Evolutionary conservation across 2,329 filamentous ascomycete genomes (phyloP).

Genomic region (Pyrenochaeta sp.): DNA sequence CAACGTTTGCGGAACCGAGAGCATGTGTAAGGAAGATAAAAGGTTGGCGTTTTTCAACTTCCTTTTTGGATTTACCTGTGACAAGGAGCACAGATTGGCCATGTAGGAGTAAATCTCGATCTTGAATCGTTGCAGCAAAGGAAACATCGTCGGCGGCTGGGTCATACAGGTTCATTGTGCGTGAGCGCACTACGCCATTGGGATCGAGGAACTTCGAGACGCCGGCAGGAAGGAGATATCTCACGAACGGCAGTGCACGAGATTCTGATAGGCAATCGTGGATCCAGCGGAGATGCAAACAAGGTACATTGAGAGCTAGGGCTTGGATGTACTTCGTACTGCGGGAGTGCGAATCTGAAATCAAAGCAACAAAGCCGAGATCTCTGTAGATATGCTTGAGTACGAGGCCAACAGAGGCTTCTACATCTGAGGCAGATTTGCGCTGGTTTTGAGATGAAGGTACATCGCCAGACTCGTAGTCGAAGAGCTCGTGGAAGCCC

Average conservation of each 20-base stretch:
- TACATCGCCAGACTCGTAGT: slow-evolving; percentile 49
- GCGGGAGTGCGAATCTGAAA: slow-evolving; percentile 85
- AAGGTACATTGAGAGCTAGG: slow-evolving; percentile 86
- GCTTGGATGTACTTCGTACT: slow-evolving; percentile 95
- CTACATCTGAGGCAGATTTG: slow-evolving; percentile 17
- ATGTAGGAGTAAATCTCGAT: slow-evolving; percentile 69
- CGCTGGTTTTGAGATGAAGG: slow-evolving; percentile 22
- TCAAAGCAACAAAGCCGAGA: slow-evolving; percentile 81
- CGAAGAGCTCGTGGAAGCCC: slow-evolving; percentile 85
- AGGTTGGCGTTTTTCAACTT: slow-evolving; percentile 70
- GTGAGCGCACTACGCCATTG: slow-evolving; percentile 75
- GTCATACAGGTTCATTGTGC: slow-evolving; percentile 69
- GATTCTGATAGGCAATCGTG: slow-evolving; percentile 71
- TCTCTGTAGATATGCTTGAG: slow-evolving; percentile 63
- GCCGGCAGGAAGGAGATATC: slow-evolving; percentile 87
- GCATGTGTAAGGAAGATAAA: slow-evolving; percentile 84
- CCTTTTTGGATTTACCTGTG: slow-evolving; percentile 68
- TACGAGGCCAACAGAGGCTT: slow-evolving; percentile 52
- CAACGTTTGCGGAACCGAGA: slow-evolving; percentile 74
- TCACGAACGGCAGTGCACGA: slow-evolving; percentile 74
- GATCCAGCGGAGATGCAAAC: slow-evolving; percentile 84
- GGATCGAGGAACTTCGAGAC: slow-evolving; percentile 75
- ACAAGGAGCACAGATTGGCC: slow-evolving; percentile 76
- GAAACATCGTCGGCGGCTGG: slow-evolving; percentile 59
- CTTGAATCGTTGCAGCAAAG: slow-evolving; percentile 36